These are phyloP conservation scores for Mortierella sp. DNA, from an alignment of 371 early-diverging fungal genomes.

Conservation along the genomic window DNA sequence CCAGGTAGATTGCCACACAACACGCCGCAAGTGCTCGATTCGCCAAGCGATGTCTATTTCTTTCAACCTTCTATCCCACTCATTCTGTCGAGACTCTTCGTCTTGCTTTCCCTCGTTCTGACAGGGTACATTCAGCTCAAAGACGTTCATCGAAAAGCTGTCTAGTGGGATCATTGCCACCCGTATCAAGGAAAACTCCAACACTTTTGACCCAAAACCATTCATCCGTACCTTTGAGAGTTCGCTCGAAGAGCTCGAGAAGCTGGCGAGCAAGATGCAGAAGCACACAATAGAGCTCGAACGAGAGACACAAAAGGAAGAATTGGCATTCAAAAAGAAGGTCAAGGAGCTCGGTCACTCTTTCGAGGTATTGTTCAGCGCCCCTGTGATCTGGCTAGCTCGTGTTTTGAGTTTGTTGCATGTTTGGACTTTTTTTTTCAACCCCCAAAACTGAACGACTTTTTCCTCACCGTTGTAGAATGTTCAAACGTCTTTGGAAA, in stretches of 20 bases:
- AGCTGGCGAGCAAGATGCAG: constrained; percentile 78
- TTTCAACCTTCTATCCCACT: too few species aligned
- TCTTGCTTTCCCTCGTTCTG: background rate
- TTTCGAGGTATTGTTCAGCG: constrained; percentile 68
- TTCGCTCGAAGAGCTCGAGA: constrained; percentile 82
- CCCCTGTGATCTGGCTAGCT: background rate
- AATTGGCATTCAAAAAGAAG: constrained; percentile 78
- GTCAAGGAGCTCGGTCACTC: constrained; percentile 75
- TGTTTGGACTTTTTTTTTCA: too few species aligned
- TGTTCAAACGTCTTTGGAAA: constrained; percentile 83
- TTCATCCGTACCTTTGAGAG: constrained; percentile 92
- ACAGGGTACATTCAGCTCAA: constrained; percentile 50
- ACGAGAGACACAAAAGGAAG: constrained; percentile 75
- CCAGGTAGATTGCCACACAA: too few species aligned
- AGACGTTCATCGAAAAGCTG: constrained; percentile 45
- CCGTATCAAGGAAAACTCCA: constrained; percentile 52
- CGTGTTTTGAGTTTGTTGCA: background rate
- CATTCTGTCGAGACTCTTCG: background rate
- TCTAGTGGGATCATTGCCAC: constrained; percentile 50
- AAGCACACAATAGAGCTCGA: constrained; percentile 87
- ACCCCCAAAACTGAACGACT: too few species aligned
- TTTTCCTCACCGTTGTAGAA: constrained; percentile 59
- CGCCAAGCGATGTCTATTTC: too few species aligned
- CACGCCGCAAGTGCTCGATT: too few species aligned
- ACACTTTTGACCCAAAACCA: constrained; percentile 79